These are phyloP conservation scores for Rutstroemia sp. DNA, from an alignment of 2,329 filamentous ascomycete genomes.

Conservation along the genomic window DNA sequence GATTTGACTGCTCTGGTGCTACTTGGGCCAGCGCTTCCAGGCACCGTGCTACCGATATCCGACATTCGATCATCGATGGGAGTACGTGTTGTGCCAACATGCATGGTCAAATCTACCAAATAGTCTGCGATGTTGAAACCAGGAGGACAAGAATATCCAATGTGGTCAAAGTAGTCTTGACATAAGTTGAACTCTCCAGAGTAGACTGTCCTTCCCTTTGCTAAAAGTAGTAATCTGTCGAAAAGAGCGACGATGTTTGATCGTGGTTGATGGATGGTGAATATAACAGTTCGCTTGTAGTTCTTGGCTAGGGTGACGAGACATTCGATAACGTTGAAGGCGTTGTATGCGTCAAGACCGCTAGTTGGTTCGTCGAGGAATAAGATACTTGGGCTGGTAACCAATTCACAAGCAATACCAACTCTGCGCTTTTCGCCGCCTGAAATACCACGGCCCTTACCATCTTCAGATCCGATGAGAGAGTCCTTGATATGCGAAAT, in stretches of 20 bases:
- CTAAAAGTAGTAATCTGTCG: constrained; percentile 85
- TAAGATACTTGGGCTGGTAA: constrained; percentile 93
- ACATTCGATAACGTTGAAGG: constrained; percentile 96
- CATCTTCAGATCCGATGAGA: constrained; percentile 92
- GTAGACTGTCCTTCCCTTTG: constrained; percentile 83
- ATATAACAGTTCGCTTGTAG: constrained; percentile 94
- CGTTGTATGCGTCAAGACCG: constrained; percentile 92
- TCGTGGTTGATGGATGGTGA: constrained; percentile 95
- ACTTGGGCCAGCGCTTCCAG: constrained; percentile 67
- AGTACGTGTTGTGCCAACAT: constrained; percentile 58
- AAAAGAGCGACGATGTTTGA: constrained; percentile 98
- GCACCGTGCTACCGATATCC: constrained; percentile 56
- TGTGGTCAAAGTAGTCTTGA: constrained; percentile 84
- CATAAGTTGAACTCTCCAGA: constrained; percentile 85
- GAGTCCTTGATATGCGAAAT: constrained; percentile 93
- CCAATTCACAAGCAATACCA: constrained; percentile 93
- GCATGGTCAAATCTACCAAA: constrained; percentile 95
- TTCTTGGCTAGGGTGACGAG: constrained; percentile 90
- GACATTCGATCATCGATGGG: constrained; percentile 49
- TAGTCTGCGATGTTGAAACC: constrained; percentile 99
- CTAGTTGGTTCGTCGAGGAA: constrained; percentile 97
- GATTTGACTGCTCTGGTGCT: constrained; percentile 87
- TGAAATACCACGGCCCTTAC: constrained; percentile 88
- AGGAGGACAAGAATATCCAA: constrained; percentile 87
- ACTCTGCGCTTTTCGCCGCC: constrained; percentile 95